Conservation (phyloP, 108 stramenopile genomes). For the Schizochytrium sp. region DNA sequence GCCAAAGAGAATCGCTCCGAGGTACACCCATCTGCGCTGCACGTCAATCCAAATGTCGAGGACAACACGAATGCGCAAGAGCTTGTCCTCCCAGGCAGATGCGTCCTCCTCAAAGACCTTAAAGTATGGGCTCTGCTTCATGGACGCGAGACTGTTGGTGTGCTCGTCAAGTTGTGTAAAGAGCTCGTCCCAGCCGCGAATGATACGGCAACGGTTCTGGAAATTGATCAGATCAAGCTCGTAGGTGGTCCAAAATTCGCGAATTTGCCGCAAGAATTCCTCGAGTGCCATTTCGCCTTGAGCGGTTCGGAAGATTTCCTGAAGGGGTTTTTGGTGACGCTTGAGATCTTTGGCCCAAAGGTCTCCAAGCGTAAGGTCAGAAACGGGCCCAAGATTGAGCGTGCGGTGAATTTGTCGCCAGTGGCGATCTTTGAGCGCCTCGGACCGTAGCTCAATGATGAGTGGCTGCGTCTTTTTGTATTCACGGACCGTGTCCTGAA, state of each 20-base stretch:
- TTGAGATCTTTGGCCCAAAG: slow-evolving; percentile 82
- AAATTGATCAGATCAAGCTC: slow-evolving; percentile 84
- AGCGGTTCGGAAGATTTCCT: slow-evolving; percentile 74
- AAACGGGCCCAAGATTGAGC: slow-evolving; percentile 56
- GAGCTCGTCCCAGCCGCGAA: slow-evolving; percentile 87
- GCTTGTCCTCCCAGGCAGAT: slow-evolving; percentile 79
- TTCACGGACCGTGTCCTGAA: slow-evolving; percentile 65
- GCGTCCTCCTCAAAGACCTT: slow-evolving; percentile 94
- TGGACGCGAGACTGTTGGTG: slow-evolving; percentile 72
- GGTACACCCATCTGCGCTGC: slow-evolving; percentile 91
- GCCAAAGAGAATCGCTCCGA: slow-evolving; percentile 88
- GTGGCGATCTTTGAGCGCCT: slow-evolving; percentile 90
- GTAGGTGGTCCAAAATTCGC: slow-evolving; percentile 83
- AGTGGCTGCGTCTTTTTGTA: slow-evolving; percentile 60
- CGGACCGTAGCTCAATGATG: slow-evolving; percentile 78
- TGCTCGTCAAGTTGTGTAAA: slow-evolving; percentile 92
- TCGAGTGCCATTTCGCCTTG: slow-evolving; percentile 98
- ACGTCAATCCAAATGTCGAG: slow-evolving; percentile 95
- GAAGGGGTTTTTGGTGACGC: slow-evolving; percentile 69
- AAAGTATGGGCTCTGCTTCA: slow-evolving; percentile 90
- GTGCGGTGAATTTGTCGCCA: slow-evolving; percentile 77
- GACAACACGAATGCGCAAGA: slow-evolving; percentile 73
- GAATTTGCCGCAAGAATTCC: slow-evolving; percentile 82
- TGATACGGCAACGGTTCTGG: slow-evolving; percentile 82
- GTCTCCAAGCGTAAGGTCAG: slow-evolving; percentile 77